Conservation (phyloP, 495 filamentous ascomycete species). For the Aspergillus baeticus region DNA sequence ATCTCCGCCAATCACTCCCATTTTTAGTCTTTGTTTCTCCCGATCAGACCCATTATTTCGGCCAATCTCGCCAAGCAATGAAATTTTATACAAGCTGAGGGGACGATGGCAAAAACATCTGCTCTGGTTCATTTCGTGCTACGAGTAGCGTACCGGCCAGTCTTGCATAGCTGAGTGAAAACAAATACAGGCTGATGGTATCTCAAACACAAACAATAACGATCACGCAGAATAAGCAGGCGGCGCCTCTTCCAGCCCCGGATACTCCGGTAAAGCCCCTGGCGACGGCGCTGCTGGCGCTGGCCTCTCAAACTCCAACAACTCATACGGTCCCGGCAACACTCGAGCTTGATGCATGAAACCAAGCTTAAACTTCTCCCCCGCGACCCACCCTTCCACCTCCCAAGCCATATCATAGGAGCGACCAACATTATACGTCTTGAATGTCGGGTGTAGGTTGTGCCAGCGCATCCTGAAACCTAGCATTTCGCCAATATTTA, state of each 20-base stretch:
- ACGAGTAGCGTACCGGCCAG: too few species aligned
- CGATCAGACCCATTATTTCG: too few species aligned
- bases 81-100: too few species aligned
- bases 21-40: too few species aligned
- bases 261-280: not conserved
- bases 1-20: not conserved
- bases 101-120: too few species aligned
- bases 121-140: too few species aligned
- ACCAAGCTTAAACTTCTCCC: constrained; percentile 3
- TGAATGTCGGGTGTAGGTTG: not conserved
- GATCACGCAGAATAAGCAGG: not conserved
- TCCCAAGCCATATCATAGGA: not conserved
- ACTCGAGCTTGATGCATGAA: not conserved
- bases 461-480: not conserved
- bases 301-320: not conserved
- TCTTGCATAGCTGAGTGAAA: too few species aligned
- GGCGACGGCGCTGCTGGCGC: not conserved
- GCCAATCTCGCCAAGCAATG: too few species aligned
- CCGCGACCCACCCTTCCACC: not conserved
- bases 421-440: constrained; percentile 3
- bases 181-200: not conserved
- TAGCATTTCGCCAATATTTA: not conserved
- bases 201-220: not conserved
- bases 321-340: not conserved
- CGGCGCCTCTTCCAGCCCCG: not conserved